These are phyloP conservation scores for Candida endomychidarum DNA, from an alignment of 805 yeast genomes.

Conservation along the genomic window DNA sequence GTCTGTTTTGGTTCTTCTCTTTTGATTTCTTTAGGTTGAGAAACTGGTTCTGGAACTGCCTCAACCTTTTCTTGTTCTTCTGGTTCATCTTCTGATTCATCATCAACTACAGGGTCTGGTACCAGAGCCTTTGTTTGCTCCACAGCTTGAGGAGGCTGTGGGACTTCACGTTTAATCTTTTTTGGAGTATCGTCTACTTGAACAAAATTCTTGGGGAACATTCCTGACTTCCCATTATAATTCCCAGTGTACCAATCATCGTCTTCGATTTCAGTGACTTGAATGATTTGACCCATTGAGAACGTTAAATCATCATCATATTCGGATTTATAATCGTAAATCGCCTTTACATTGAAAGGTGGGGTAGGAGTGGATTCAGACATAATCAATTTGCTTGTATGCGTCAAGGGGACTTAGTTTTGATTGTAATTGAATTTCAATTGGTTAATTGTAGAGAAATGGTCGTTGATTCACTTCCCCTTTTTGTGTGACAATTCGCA, in stretches of 20 bases:
- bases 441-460: background rate
- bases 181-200: constrained; percentile 6
- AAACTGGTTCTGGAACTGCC: background rate
- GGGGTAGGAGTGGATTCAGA: constrained; percentile 2
- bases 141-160: constrained; percentile 7
- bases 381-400: constrained; percentile 5
- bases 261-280: constrained; percentile 79
- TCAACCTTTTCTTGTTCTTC: constrained; percentile 2
- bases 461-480: constrained; percentile 1
- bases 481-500: constrained; percentile 1
- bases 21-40: background rate
- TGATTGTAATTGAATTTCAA: background rate
- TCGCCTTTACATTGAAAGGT: constrained; percentile 70
- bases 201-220: constrained; percentile 90
- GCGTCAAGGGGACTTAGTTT: background rate
- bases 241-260: constrained; percentile 89
- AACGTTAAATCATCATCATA: constrained; percentile 85
- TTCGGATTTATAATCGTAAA: constrained; percentile 58
- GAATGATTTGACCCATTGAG: constrained; percentile 62
- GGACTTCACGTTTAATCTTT: constrained; percentile 10
- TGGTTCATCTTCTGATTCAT: constrained; percentile 3
- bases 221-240: constrained; percentile 65
- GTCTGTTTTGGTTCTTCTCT: background rate
- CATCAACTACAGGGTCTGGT: too few relatives aligned
- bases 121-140: too few relatives aligned